Percentiles rank a stretch among this genome's conserved stretches.
Evolutionary conservation across 2,329 filamentous ascomycete species (phyloP).

Genomic region (Fusarium solani-melongenae): DNA sequence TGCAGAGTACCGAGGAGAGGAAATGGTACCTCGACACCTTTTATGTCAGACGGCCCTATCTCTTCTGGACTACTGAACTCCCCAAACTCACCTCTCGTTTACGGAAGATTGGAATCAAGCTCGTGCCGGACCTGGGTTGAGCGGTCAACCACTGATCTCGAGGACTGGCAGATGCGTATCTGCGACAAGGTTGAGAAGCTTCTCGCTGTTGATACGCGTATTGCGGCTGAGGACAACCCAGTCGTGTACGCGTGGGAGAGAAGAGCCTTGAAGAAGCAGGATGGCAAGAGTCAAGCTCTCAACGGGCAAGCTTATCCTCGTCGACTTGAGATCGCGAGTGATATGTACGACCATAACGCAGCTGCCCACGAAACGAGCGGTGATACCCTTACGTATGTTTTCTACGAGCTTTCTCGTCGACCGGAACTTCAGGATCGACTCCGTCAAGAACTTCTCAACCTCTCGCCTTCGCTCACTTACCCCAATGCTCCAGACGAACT

Average conservation of each 20-base stretch:
- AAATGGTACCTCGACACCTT: not conserved
- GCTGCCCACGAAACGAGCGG: conserved; percentile 10
- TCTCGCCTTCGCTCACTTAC: not conserved
- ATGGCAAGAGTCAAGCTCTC: not conserved
- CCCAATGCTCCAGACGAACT: not conserved
- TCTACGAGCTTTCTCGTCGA: conserved; percentile 6
- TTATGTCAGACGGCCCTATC: not conserved
- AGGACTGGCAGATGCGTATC: conserved; percentile 8
- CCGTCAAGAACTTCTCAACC: not conserved
- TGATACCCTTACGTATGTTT: conserved; percentile 2
- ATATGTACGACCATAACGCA: conserved; percentile 12
- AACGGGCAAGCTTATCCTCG: not conserved
- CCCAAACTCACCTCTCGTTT: not conserved
- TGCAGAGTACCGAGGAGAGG: not conserved
- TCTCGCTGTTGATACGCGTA: not conserved
- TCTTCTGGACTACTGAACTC: not conserved
- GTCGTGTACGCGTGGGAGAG: not conserved
- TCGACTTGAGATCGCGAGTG: conserved; percentile 7
- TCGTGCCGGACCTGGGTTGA: conserved; percentile 2
- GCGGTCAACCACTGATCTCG: not conserved
- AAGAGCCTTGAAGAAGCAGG: not conserved
- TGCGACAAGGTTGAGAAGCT: conserved; percentile 4
- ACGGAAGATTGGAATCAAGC: conserved; percentile 6
- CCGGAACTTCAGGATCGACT: conserved; percentile 4
- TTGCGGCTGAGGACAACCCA: not conserved